Evolutionary conservation across 2,329 filamentous ascomycete genomes (phyloP).

Genomic region (Talaromyces sp.): DNA sequence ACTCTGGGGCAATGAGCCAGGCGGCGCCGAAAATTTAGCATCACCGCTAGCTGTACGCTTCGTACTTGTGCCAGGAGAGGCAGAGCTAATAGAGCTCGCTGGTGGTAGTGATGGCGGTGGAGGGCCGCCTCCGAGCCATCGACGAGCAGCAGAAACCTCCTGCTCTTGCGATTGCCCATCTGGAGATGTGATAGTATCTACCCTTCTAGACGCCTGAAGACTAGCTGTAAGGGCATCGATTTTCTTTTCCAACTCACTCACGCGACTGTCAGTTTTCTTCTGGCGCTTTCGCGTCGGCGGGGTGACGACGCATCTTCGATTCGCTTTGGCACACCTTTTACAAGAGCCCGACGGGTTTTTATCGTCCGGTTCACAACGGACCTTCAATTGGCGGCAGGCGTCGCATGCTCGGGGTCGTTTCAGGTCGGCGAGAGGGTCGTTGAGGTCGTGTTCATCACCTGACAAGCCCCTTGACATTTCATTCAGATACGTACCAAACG

Average conservation of each 20-base stretch:
- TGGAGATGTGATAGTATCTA: conserved; percentile 19
- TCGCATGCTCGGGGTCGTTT: conserved; percentile 72
- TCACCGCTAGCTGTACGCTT: conserved; percentile 33
- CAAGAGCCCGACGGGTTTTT: conserved; percentile 62
- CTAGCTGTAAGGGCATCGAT: conserved; percentile 84
- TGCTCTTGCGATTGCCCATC: conserved; percentile 30
- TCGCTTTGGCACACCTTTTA: conserved; percentile 74
- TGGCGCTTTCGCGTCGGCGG: conserved; percentile 73
- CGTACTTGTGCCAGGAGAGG: conserved; percentile 25
- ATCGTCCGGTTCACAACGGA: conserved; percentile 77
- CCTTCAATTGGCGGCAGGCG: conserved; percentile 71
- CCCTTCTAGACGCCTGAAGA: conserved; percentile 56
- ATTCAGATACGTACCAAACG: conserved; percentile 11
- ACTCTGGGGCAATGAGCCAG: conserved; percentile 9
- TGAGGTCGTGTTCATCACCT: conserved; percentile 21
- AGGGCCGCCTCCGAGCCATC: conserved; percentile 27
- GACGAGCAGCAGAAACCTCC: conserved; percentile 37
- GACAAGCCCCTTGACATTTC: conserved; percentile 13
- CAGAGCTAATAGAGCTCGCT: background rate
- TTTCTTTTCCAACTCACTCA: conserved; percentile 88
- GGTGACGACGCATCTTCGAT: conserved; percentile 73
- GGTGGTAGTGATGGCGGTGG: background rate
- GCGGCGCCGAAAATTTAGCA: conserved; percentile 21
- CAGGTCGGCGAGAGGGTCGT: conserved; percentile 45
- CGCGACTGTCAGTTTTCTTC: conserved; percentile 86